Evolutionary conservation across 257 asterid species (phyloP), one percentile per base, ranked within the genome.

Genomic region (Solanum pennellii): DNA sequence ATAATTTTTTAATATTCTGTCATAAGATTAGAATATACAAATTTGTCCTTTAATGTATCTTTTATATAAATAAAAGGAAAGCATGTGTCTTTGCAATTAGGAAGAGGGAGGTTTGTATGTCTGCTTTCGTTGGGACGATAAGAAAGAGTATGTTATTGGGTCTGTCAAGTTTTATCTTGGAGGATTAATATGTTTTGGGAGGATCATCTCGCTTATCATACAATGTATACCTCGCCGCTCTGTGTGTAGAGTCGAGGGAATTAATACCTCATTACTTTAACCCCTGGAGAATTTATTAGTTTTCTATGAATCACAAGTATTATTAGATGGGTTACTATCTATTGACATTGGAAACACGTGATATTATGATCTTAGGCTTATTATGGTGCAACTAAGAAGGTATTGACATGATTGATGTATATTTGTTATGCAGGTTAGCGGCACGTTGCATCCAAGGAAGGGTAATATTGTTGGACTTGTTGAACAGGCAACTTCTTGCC

Each of bases 351-450:
- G 56, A 41, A 23, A 41, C 59, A 84, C 12, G 33, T 45, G 29
- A 84, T n/a, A 20, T 44, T 39, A 75, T 75, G 52, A 8, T 15
- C 76, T 29, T 23, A 12, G 82, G 82, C 82, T 75, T 75, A 74
- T 60, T 44, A 65, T 69, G 45, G 2, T 59, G 41, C 27, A 42
- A n/a, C 52, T 2, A 49, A 15, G 12, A 12, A 47, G 9, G 41
- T 21, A 47, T 44, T 20, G 31, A 35, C 72, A 77, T 86, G 86
- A 25, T 60, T 87, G 68, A 82, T 42, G 42, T 83, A 77, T 45
- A 84, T 80, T 35, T 33, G 12, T 47, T 21, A 88, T 59, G 93
- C 94, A 94, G 98, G 80, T 91, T 68, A 86, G 90, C 6, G 93
- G 93, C 15, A 83, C 86, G 87, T 52, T n/a, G 83, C 82, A 66